Percentiles rank a stretch among this genome's conserved stretches.
Evolutionary conservation across 495 filamentous ascomycete genomes (phyloP).

Genomic region (Neurospora discreta): DNA sequence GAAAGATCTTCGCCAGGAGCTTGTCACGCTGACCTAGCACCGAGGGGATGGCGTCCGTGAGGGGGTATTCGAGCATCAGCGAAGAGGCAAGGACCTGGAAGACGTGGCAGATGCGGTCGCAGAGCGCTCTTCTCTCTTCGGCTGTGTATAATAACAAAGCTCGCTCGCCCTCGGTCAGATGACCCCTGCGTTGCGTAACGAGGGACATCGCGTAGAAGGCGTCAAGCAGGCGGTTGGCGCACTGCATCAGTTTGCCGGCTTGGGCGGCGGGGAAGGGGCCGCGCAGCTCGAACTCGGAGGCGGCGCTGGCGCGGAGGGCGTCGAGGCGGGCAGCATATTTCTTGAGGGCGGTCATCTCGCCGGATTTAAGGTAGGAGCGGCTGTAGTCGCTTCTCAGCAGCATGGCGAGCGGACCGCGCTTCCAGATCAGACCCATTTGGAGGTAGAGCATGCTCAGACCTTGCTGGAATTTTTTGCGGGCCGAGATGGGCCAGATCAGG

Average conservation of each 20-base stretch:
- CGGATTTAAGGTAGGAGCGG: conserved; percentile 65
- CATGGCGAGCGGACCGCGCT: conserved; percentile 75
- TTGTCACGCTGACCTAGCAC: conserved; percentile 70
- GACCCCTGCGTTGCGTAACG: conserved; percentile 70
- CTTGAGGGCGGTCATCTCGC: conserved; percentile 62
- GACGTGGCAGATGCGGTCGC: conserved; percentile 80
- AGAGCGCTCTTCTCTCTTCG: conserved; percentile 67
- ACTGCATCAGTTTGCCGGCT: conserved; percentile 61
- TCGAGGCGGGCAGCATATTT: conserved; percentile 56
- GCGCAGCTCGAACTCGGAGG: conserved; percentile 70
- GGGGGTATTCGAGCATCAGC: conserved; percentile 84
- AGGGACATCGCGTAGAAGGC: conserved; percentile 93
- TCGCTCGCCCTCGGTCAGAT: conserved; percentile 67
- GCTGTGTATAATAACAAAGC: conserved; percentile 68
- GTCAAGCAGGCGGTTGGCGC: conserved; percentile 75
- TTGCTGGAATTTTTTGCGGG: conserved; percentile 72
- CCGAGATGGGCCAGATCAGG: conserved; percentile 86
- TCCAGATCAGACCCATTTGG: conserved; percentile 93
- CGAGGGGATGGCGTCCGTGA: conserved; percentile 78
- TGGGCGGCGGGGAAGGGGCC: conserved; percentile 67
- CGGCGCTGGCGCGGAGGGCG: conserved; percentile 58
- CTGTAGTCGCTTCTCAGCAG: conserved; percentile 44
- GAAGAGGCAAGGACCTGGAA: conserved; percentile 88
- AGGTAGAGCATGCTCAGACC: conserved; percentile 80
- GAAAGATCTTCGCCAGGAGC: conserved; percentile 79